These are phyloP conservation scores for Lactarius hengduanensis DNA, from an alignment of 768 basidiomycete species.

Conservation along the genomic window DNA sequence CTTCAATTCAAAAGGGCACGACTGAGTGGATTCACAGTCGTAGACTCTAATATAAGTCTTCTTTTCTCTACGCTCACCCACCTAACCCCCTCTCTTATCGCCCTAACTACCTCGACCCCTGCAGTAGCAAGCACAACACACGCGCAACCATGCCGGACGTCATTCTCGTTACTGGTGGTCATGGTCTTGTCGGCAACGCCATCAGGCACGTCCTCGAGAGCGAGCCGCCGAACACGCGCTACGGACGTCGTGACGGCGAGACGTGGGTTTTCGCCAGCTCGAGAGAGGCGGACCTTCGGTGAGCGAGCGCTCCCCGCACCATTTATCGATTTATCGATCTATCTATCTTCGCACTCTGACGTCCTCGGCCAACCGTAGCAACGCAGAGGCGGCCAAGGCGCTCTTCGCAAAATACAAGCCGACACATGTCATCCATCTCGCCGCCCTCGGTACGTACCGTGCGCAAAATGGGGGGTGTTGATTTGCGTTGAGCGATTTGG, in stretches of 20 bases:
- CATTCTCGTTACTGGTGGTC: constrained; percentile 80
- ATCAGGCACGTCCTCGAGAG: constrained; percentile 75
- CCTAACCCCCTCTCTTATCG: neutral
- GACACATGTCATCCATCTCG: constrained; percentile 94
- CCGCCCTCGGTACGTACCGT: constrained; percentile 67
- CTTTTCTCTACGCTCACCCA: neutral
- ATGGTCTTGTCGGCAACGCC: constrained; percentile 82
- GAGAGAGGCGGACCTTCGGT: constrained; percentile 84
- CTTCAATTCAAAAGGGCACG: neutral
- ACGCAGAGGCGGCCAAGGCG: constrained; percentile 62
- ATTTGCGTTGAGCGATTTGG: neutral
- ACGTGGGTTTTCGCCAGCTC: constrained; percentile 82
- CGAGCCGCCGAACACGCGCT: constrained; percentile 74
- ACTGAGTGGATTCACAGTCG: neutral
- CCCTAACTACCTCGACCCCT: neutral
- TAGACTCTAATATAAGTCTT: neutral
- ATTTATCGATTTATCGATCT: too few relatives aligned
- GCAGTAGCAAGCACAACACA: neutral
- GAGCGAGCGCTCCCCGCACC: constrained; percentile 33
- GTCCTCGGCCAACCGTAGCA: constrained; percentile 63
- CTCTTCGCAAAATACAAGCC: constrained; percentile 91
- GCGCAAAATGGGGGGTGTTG: neutral
- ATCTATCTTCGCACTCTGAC: constrained; percentile 49
- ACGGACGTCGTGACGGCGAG: constrained; percentile 73
- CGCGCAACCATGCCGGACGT: constrained; percentile 35